These are phyloP conservation scores for Cryptococcus sp. DNA, from an alignment of 1,284 basidiomycete genomes.

Conservation along the genomic window DNA sequence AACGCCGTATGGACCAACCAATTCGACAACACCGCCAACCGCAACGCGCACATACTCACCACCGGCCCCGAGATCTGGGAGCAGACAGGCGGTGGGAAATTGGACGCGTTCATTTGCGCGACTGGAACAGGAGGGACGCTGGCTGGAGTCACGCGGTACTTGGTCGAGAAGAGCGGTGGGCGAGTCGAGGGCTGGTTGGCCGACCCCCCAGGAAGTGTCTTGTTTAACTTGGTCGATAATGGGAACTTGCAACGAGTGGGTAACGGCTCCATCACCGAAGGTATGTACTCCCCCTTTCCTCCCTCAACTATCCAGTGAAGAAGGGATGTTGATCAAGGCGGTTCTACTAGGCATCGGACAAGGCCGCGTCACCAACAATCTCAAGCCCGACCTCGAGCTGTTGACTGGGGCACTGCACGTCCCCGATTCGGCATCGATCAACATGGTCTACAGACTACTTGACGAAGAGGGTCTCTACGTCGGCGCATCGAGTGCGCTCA, in stretches of 20 bases:
- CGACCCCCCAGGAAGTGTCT: slow-evolving; percentile 92
- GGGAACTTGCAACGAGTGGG: slow-evolving; percentile 79
- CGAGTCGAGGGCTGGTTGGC: slow-evolving; percentile 90
- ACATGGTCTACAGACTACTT: slow-evolving; percentile 90
- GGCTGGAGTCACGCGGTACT: slow-evolving; percentile 80
- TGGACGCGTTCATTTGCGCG: slow-evolving; percentile 90
- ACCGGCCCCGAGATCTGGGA: slow-evolving; percentile 98
- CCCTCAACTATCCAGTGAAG: slow-evolving; percentile 2
- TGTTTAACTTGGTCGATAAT: slow-evolving; percentile 81
- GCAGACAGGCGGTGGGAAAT: slow-evolving; percentile 70
- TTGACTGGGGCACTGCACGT: slow-evolving; percentile 83
- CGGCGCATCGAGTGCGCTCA: slow-evolving; percentile 93
- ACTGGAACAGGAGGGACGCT: slow-evolving; percentile 97
- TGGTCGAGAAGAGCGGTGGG: slow-evolving; percentile 82
- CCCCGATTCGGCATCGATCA: slow-evolving; percentile 85
- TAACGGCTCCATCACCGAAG: slow-evolving; percentile 90
- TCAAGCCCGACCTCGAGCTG: slow-evolving; percentile 78
- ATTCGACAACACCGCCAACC: slow-evolving; percentile 93
- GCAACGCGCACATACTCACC: slow-evolving; percentile 81
- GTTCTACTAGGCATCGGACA: slow-evolving; percentile 81
- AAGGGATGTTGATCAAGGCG: neutral
- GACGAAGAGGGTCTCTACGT: slow-evolving; percentile 94
- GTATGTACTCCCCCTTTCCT: slow-evolving; percentile 53
- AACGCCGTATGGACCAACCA: slow-evolving; percentile 99
- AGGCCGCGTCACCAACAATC: slow-evolving; percentile 93